Percentiles rank a stretch among this genome's conserved stretches.
Conservation (phyloP, 768 basidiomycete species). For the Tephrocybe rancida region DNA sequence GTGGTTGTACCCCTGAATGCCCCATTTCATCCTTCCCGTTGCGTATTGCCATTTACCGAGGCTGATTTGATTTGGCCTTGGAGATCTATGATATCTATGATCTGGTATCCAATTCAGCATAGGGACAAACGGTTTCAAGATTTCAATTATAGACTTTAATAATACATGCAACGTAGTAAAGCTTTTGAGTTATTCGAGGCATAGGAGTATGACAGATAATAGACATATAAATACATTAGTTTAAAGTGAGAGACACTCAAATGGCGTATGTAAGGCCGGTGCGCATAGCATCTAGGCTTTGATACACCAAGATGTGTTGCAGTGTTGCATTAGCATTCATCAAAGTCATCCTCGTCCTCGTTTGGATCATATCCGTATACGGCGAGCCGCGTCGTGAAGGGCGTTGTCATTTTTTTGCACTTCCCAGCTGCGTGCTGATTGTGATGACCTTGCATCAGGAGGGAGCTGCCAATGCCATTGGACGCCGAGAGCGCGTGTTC, state of each 20-base stretch:
- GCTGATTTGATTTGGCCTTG: not conserved
- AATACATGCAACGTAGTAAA: constrained; percentile 2
- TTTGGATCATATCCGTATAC: constrained; percentile 20
- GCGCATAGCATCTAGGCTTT: too few species aligned
- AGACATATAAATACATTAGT: not conserved
- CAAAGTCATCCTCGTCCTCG: constrained; percentile 15
- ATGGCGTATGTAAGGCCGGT: not conserved
- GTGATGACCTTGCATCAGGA: not conserved
- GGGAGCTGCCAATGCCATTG: not conserved
- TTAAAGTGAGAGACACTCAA: not conserved
- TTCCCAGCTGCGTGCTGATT: constrained; percentile 5
- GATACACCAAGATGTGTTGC: too few species aligned
- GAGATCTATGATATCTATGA: not conserved
- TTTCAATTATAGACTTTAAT: not conserved
- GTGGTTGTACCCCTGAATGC: too few species aligned
- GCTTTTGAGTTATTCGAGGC: not conserved
- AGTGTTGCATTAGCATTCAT: constrained; percentile 3
- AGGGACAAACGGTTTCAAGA: too few species aligned
- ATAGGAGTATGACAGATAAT: not conserved
- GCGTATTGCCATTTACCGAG: not conserved
- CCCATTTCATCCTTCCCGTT: not conserved
- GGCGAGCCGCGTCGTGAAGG: constrained; percentile 17
- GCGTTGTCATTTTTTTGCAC: constrained; percentile 16
- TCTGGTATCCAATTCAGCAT: too few species aligned
- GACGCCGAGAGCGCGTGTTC: constrained; percentile 16